Evolutionary conservation across 1,284 basidiomycete species (phyloP), one percentile per base, ranked within the genome.

Genomic region (Grifola frondosa): DNA sequence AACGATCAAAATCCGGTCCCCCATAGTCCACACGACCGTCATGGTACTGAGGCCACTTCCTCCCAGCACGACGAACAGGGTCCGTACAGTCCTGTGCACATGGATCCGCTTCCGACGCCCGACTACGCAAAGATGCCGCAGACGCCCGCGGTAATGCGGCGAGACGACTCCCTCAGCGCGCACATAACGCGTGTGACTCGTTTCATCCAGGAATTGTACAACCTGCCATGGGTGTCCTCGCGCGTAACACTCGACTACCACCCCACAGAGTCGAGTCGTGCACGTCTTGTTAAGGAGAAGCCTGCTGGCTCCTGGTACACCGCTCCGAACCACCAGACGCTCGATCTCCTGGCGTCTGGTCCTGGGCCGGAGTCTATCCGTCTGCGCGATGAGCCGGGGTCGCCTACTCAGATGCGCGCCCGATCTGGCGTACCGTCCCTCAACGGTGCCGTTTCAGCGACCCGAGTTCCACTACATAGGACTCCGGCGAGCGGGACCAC

Each of bases 121-220:
- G 66, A 68, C 46, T 68, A 68, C 45, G 53, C 46, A 11, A 59
- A 59, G 37, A 67, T 67, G 65, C 52, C 50, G 17, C 37, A 50
- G 11, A 57, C 59, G 1, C 36, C 50, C 16, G 51, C 48, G 21
- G 39, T 45, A 19, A 41, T 52, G 16, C 47, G 45, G 4, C 46
- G 48, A 5, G 61, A 65, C 33, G 56, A 59, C 22, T 60, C 64
- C 4, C 42, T 63, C 26, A 54, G 54, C 32, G 57, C 61, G n/a
- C 63, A 63, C 40, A 28, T 63, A 47, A 49, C 59, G 31, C 57
- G 59, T 22, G 43, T 65, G 16, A 51, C 52, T 19, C 54, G 55
- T 34, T 66, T 66, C 54, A 30, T 68, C 36, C 52, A 52, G 13
- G 60, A 59, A 19, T 44, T 68, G 19, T 53, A 49, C 40, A 45